A percentile compares a stretch with the other conserved stretches of the same genome.
phyloP scores from a whole-genome alignment of 495 filamentous ascomycete genomes.

The Cudoniella acicularis region DNA sequence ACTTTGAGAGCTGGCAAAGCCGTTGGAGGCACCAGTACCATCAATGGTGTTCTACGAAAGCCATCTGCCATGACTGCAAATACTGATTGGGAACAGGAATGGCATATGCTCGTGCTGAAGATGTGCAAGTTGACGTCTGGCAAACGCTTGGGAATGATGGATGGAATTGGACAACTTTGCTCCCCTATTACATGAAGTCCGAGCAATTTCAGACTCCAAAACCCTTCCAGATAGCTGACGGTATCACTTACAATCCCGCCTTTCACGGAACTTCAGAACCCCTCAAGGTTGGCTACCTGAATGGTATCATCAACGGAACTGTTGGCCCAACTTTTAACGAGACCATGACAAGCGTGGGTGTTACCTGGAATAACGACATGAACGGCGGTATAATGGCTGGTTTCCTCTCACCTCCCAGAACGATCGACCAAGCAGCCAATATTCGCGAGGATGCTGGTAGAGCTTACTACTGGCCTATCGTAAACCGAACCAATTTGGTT shows the following conservation, averaged over 20 bases:
- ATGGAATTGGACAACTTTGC: not conserved
- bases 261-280: not conserved
- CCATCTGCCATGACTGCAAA: not conserved
- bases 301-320: not conserved
- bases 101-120: not conserved
- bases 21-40: not conserved
- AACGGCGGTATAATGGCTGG: not conserved
- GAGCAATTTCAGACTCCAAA: not conserved
- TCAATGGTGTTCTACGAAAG: not conserved
- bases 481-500: conserved; percentile 27
- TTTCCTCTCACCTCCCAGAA: not conserved
- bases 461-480: conserved; percentile 42
- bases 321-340: not conserved
- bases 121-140: not conserved
- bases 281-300: not conserved
- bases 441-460: conserved; percentile 30
- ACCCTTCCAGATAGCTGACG: not conserved
- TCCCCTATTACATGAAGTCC: not conserved
- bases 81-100: not conserved
- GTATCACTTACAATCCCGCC: not conserved
- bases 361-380: not conserved
- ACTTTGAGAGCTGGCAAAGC: not conserved
- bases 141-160: not conserved
- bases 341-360: not conserved
- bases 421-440: conserved; percentile 25